These are phyloP conservation scores for Chaetomium olivaceum DNA, from an alignment of 2,329 filamentous ascomycete genomes.

Conservation along the genomic window DNA sequence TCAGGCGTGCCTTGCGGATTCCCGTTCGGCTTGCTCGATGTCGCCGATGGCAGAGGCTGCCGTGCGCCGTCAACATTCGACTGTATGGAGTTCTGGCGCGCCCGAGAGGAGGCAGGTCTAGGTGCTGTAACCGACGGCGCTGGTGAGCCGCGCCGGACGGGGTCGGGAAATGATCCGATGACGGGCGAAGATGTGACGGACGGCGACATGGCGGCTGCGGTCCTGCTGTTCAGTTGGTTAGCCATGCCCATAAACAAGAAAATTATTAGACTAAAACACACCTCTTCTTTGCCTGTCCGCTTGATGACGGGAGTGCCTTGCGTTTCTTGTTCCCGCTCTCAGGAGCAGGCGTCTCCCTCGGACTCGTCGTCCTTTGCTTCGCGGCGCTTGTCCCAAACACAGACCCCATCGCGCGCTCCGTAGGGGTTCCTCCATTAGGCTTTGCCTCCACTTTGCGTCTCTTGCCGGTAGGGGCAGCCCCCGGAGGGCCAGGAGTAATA, in stretches of 20 bases:
- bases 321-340: constrained; percentile 69
- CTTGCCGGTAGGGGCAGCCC: constrained; percentile 60
- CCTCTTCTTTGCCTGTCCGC: constrained; percentile 78
- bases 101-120: constrained; percentile 68
- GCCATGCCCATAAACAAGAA: background rate
- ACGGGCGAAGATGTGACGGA: constrained; percentile 76
- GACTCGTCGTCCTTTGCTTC: constrained; percentile 64
- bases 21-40: constrained; percentile 63
- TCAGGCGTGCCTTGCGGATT: constrained; percentile 45
- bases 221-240: constrained; percentile 33
- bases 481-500: constrained; percentile 57
- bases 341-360: constrained; percentile 65
- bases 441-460: constrained; percentile 78
- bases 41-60: constrained; percentile 58
- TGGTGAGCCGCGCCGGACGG: constrained; percentile 58
- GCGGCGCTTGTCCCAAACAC: constrained; percentile 53
- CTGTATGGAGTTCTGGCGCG: constrained; percentile 72
- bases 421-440: constrained; percentile 50
- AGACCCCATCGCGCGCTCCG: constrained; percentile 69
- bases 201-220: constrained; percentile 59
- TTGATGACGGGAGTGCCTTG: constrained; percentile 65
- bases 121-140: constrained; percentile 56
- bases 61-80: constrained; percentile 57
- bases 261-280: constrained; percentile 46
- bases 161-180: constrained; percentile 66